Conservation (phyloP, 192 early-diverging fungal species). For the Diversispora eburnea region DNA sequence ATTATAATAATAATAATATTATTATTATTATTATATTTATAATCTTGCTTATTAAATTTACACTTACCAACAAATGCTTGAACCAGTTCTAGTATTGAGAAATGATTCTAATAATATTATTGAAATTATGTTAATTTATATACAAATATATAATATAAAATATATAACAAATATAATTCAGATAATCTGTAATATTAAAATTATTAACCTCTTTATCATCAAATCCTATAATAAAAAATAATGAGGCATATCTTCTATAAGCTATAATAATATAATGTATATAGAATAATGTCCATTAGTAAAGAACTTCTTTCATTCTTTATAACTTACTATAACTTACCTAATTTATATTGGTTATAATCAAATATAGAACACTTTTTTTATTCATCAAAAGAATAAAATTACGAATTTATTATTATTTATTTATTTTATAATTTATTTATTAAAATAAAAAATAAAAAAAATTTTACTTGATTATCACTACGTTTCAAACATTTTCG, state of each 20-base stretch:
- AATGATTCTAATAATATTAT: slow-evolving; percentile 33
- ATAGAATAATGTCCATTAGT: neutral
- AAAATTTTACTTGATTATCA: slow-evolving; percentile 25
- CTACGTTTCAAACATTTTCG: slow-evolving; percentile 32
- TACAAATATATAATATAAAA: neutral
- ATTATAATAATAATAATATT: neutral
- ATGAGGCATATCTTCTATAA: slow-evolving; percentile 34
- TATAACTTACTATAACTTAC: slow-evolving; percentile 11
- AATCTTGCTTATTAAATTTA: neutral
- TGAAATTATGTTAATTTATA: neutral
- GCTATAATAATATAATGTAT: slow-evolving; percentile 21
- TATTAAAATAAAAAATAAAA: no score
- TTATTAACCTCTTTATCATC: slow-evolving; percentile 32
- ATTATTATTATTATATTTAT: neutral
- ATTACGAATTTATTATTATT: neutral
- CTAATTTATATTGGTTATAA: slow-evolving; percentile 30
- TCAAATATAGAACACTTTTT: slow-evolving; percentile 32
- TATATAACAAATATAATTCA: neutral
- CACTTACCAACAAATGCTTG: slow-evolving; percentile 37
- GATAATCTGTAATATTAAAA: neutral
- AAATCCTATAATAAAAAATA: slow-evolving; percentile 40
- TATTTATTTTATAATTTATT: neutral
- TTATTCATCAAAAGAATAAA: neutral
- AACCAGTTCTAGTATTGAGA: slow-evolving; percentile 36
- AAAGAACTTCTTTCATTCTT: neutral